Conservation (phyloP, 345 rosid species). For the Eucalyptus brandiana region DNA sequence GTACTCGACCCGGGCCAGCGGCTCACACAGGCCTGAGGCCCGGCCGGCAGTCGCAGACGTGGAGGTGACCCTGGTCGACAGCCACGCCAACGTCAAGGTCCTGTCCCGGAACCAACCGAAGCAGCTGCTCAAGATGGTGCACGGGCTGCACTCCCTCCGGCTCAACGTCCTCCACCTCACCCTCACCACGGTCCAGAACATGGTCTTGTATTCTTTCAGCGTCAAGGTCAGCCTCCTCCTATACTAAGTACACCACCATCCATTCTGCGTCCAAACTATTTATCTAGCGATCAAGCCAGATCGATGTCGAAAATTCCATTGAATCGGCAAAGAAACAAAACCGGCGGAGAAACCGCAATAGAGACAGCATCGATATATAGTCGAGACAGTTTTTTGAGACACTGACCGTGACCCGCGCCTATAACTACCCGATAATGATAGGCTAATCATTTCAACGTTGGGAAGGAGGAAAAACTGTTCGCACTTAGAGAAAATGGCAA, state of each 20-base stretch:
- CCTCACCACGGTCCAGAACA: constrained; percentile 26
- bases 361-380: background rate
- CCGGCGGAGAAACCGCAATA: background rate
- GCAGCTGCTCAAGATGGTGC: constrained; percentile 39
- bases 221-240: constrained; percentile 26
- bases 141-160: constrained; percentile 29
- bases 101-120: constrained; percentile 27
- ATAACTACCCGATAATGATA: background rate
- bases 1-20: background rate
- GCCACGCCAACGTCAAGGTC: constrained; percentile 51
- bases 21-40: background rate
- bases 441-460: background rate
- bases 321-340: background rate
- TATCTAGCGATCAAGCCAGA: background rate
- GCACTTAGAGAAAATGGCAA: background rate
- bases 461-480: background rate
- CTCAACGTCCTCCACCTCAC: constrained; percentile 43
- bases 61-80: constrained; percentile 52
- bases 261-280: background rate
- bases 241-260: background rate
- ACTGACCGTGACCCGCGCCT: background rate
- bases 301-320: background rate
- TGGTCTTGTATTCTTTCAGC: constrained; percentile 42
- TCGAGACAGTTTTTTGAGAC: background rate
- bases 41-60: constrained; percentile 30